phyloP scores from a whole-genome alignment of 2,329 filamentous ascomycete genomes.

The Calonectria hongkongensis region DNA sequence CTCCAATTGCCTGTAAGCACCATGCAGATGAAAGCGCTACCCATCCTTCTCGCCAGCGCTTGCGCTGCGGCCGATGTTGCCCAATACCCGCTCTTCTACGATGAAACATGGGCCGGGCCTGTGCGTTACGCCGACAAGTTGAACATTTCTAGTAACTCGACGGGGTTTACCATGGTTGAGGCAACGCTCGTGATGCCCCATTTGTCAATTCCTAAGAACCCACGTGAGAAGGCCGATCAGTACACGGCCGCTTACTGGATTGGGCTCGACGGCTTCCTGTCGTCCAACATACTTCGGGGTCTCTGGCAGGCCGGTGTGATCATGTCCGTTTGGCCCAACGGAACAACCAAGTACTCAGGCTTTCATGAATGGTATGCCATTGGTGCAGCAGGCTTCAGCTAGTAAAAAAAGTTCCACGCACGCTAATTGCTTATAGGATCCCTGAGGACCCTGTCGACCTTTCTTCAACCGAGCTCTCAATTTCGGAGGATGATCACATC shows the following conservation, averaged over 20 bases:
- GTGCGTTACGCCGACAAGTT: slow-evolving; percentile 18
- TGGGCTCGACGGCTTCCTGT: slow-evolving; percentile 3
- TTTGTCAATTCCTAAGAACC: slow-evolving; percentile 5
- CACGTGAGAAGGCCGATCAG: not conserved
- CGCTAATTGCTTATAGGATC: not conserved
- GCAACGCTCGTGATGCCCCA: slow-evolving; percentile 3
- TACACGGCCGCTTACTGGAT: slow-evolving; percentile 19
- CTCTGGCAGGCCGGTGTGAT: slow-evolving; percentile 20
- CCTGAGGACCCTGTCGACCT: not conserved
- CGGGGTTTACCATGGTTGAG: slow-evolving; percentile 15
- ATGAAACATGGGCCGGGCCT: slow-evolving; percentile 9
- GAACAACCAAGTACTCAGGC: not conserved
- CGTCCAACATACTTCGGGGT: not conserved
- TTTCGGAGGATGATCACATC: slow-evolving; percentile 9
- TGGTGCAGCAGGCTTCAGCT: too few species aligned
- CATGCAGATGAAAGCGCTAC: slow-evolving; percentile 3
- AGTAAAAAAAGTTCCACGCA: not conserved
- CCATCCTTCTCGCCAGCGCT: not conserved
- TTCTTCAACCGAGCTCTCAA: slow-evolving; percentile 3
- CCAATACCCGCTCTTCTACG: not conserved
- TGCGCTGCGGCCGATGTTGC: not conserved
- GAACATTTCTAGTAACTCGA: slow-evolving; percentile 5
- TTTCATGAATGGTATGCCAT: slow-evolving; percentile 6
- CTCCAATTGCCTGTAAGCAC: not conserved
- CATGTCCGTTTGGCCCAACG: slow-evolving; percentile 15